Evolutionary conservation across 495 filamentous ascomycete genomes (phyloP), one percentile per base, ranked within the genome.

Genomic region (Tuber aestivum): DNA sequence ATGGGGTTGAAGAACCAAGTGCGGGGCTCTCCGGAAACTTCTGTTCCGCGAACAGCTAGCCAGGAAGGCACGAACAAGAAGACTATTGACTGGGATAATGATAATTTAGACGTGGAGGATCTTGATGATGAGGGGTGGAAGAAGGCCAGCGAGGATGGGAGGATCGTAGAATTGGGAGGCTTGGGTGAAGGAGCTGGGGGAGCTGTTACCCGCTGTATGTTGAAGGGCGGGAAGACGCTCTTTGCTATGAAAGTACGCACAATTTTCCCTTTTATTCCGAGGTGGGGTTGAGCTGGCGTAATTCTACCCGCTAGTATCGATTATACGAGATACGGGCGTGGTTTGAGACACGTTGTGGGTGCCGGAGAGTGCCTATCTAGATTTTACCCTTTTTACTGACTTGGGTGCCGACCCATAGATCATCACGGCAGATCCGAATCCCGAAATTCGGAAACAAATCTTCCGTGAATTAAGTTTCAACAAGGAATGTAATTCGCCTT

Each of bases 391-490:
- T 69, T 41, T 73, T 10, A 77, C 71, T 75, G 38, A 87, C 80
- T 76, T 72, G 65, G 65, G 35, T 40, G 14, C 68, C 41, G 69
- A 41, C 69, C 71, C 14, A 73, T 80, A 98, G 95, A 91, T 99
- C 78, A 98, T 99, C 81, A 98, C 96, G 6, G 97, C 95, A 68
- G 95, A 98, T 83, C 95, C 95, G 3, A 95, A 97, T 78, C 95
- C 94, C 35, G 95, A 97, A 83, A 93, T 98, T 71, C 97, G 97
- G 86, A 97, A 95, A 83, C 95, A 99, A 84, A 99, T 98, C 76
- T 88, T 97, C 77, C 92, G 95, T 75, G 95, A 99, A 84, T 87
- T 98, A 44, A 91, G 91, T 78, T 98, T 97, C 87, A 99, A 99
- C 88, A 97, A 97, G 85, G 92, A 95, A 79, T 98, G 95, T 83